Conservation (phyloP, 2,329 filamentous ascomycete species). For the Sphaerostilbella broomeana region DNA sequence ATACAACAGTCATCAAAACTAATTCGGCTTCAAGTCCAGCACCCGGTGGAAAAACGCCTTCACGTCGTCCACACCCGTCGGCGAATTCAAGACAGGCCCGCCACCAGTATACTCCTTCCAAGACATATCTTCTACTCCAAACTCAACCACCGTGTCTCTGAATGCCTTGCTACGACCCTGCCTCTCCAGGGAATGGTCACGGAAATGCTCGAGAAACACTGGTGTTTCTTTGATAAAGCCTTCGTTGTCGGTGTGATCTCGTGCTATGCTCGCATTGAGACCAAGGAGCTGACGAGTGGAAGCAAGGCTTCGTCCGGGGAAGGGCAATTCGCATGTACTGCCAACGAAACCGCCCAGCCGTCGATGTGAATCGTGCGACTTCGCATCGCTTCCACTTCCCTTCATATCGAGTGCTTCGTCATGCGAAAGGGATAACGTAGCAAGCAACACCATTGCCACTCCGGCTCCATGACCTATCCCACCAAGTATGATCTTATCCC, state of each 20-base stretch:
- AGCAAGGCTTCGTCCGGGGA: background rate
- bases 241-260: too few relatives aligned
- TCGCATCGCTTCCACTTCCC: background rate
- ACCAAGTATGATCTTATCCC: conserved; percentile 6
- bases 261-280: background rate
- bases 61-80: conserved; percentile 7
- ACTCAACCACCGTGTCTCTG: background rate
- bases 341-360: conserved; percentile 4
- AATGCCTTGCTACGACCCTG: background rate
- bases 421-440: background rate
- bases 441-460: conserved; percentile 1
- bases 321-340: conserved; percentile 1
- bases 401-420: background rate
- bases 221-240: conserved; percentile 4
- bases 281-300: background rate
- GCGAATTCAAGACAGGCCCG: conserved; percentile 5
- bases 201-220: conserved; percentile 3
- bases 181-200: background rate
- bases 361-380: background rate
- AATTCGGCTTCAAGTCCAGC: conserved; percentile 6
- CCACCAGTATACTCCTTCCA: conserved; percentile 7
- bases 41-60: conserved; percentile 2
- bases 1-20: background rate
- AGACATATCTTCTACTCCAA: background rate
- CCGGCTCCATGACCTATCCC: conserved; percentile 7